These are phyloP conservation scores for Warburgia ugandensis DNA, from an alignment of 164 flowering plant genomes.

Conservation along the genomic window DNA sequence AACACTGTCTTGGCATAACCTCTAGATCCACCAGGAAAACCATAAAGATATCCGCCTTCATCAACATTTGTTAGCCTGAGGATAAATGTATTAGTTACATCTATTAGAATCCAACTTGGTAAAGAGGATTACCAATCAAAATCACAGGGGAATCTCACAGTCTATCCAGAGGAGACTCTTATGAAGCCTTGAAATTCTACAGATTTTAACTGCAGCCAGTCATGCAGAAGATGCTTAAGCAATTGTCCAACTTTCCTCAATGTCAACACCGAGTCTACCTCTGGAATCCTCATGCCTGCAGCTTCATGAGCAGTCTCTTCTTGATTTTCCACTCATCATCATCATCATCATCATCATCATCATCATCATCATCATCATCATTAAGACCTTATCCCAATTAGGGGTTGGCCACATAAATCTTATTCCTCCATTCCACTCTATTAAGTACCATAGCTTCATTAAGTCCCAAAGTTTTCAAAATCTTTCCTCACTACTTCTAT, in stretches of 20 bases:
- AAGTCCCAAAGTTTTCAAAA: no score
- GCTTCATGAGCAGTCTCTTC: slow-evolving; percentile 22
- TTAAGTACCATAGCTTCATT: no score
- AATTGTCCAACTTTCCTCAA: background rate
- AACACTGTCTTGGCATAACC: slow-evolving; percentile 93
- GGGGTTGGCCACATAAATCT: no score
- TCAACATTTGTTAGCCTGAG: slow-evolving; percentile 81
- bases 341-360: no score
- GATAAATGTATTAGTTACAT: background rate
- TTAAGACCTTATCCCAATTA: no score
- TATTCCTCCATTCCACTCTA: no score
- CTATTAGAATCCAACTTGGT: background rate
- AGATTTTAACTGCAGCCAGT: slow-evolving; percentile 47
- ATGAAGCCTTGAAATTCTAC: slow-evolving; percentile 61
- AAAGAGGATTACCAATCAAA: background rate
- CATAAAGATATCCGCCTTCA: slow-evolving; percentile 75
- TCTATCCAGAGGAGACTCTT: slow-evolving; percentile 71
- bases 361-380: no score
- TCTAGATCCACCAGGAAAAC: slow-evolving; percentile 87
- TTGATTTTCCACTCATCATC: no score
- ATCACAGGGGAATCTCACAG: slow-evolving; percentile 40
- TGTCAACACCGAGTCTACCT: slow-evolving; percentile 95
- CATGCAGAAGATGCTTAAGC: background rate
- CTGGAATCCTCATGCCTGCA: slow-evolving; percentile 32
- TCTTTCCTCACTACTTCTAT: no score